These are phyloP conservation scores for Termitomyces sp. DNA, from an alignment of 768 basidiomycete genomes.

Conservation along the genomic window DNA sequence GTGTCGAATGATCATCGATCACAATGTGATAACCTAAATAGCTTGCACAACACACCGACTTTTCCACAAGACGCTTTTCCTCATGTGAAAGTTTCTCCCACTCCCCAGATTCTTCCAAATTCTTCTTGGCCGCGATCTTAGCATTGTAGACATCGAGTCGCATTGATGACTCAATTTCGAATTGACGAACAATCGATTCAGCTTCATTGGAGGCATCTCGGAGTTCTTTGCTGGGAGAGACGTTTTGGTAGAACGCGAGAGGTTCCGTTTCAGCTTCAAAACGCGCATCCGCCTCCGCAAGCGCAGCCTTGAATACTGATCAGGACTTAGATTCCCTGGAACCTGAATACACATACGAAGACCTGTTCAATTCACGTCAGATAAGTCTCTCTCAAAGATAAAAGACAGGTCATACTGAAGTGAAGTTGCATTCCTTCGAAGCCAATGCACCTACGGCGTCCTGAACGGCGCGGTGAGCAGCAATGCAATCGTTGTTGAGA, in stretches of 20 bases:
- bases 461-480: conserved; percentile 43
- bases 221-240: conserved; percentile 67
- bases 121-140: conserved; percentile 63
- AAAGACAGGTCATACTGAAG: conserved; percentile 43
- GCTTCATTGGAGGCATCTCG: conserved; percentile 76
- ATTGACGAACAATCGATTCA: conserved; percentile 66
- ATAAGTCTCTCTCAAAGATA: background rate
- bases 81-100: conserved; percentile 62
- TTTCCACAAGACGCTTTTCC: conserved; percentile 73
- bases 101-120: conserved; percentile 54
- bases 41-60: conserved; percentile 39
- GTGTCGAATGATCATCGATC: background rate
- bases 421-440: conserved; percentile 54
- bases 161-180: conserved; percentile 73
- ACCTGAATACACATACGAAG: conserved; percentile 47
- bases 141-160: conserved; percentile 75
- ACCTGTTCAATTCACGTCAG: conserved; percentile 37
- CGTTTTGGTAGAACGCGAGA: conserved; percentile 76
- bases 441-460: conserved; percentile 58
- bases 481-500: conserved; percentile 55
- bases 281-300: conserved; percentile 56
- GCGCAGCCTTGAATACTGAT: conserved; percentile 35
- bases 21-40: background rate
- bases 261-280: conserved; percentile 50
- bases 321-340: background rate